Percentiles rank a stretch among this genome's conserved stretches.
phyloP scores from a whole-genome alignment of 768 basidiomycete species.

The Podaxis mareebaensis region DNA sequence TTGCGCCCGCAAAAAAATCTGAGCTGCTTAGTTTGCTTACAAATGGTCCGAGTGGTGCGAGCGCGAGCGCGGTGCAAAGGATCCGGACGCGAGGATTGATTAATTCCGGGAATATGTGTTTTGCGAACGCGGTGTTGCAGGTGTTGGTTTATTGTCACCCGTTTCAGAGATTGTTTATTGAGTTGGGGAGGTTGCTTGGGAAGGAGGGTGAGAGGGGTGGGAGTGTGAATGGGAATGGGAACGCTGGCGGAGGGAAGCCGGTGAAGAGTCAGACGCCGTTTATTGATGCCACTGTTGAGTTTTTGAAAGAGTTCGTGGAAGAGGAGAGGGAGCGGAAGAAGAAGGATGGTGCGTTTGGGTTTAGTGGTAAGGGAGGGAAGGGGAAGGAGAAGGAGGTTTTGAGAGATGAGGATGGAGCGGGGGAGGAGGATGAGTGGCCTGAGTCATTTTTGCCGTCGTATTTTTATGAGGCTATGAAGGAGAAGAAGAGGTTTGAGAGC shows the following conservation, averaged over 20 bases:
- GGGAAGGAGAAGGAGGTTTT: conserved; percentile 27
- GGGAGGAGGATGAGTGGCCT: conserved; percentile 43
- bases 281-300: conserved; percentile 68
- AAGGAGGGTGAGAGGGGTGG: conserved; percentile 12
- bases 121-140: conserved; percentile 93
- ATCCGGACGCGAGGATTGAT: conserved; percentile 80
- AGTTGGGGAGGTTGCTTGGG: conserved; percentile 58
- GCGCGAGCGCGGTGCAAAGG: conserved; percentile 19
- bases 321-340: conserved; percentile 26
- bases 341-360: conserved; percentile 22
- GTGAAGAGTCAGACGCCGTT: conserved; percentile 46
- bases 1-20: conserved; percentile 40
- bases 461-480: conserved; percentile 91
- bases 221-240: not conserved
- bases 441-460: conserved; percentile 84
- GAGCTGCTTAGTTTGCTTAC: conserved; percentile 60
- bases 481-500: conserved; percentile 89
- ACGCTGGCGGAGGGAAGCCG: conserved; percentile 24
- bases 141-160: conserved; percentile 87
- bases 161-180: conserved; percentile 76
- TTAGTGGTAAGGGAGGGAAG: conserved; percentile 26
- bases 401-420: conserved; percentile 35
- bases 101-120: conserved; percentile 97
- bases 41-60: conserved; percentile 27
- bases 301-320: conserved; percentile 74